Conservation (phyloP, 371 early-diverging fungal species). For the Funneliformis caledonium region DNA sequence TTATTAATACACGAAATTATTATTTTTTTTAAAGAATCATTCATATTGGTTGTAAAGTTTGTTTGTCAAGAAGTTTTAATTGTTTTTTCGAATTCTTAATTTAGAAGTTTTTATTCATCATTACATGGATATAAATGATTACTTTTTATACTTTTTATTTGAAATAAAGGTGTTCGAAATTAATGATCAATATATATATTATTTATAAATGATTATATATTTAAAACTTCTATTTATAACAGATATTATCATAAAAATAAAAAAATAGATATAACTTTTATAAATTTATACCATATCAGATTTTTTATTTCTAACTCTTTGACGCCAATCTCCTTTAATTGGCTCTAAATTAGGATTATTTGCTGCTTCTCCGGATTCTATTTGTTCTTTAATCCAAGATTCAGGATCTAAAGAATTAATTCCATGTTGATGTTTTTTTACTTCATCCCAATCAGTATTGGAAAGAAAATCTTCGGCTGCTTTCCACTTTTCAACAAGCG, state of each 20-base stretch:
- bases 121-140: too few species aligned
- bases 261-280: not conserved
- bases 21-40: not conserved
- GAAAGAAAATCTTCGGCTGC: conserved; percentile 30
- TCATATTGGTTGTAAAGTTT: too few species aligned
- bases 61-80: too few species aligned
- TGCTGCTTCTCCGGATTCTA: conserved; percentile 27
- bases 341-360: conserved; percentile 33
- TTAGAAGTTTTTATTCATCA: too few species aligned
- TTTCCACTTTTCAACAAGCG: conserved; percentile 32
- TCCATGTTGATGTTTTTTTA: not conserved
- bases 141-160: too few species aligned
- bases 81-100: too few species aligned
- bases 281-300: not conserved
- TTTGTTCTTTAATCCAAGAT: conserved; percentile 32
- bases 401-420: not conserved
- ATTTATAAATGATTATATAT: not conserved
- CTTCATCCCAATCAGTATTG: conserved; percentile 24
- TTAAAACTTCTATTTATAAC: not conserved
- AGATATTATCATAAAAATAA: not conserved
- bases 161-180: too few species aligned
- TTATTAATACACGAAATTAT: not conserved
- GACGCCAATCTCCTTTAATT: conserved; percentile 27
- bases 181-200: too few species aligned
- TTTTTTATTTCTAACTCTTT: conserved; percentile 23